Conservation (phyloP, 2,329 filamentous ascomycete species). For the Aspergillus melleus region DNA sequence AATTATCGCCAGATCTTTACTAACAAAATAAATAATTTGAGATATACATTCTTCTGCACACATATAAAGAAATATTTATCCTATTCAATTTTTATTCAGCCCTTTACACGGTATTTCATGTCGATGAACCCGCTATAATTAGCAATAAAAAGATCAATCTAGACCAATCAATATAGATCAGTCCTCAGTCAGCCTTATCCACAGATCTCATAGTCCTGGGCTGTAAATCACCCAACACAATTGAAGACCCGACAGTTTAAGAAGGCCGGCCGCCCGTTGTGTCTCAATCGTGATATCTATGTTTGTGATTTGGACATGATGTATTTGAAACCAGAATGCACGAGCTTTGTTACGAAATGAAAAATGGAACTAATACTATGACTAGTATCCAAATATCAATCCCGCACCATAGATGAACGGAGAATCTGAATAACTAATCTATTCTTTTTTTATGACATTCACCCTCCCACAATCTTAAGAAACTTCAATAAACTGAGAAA, state of each 20-base stretch:
- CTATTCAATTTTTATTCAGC: constrained; percentile 4
- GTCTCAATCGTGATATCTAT: too few relatives aligned
- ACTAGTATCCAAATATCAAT: too few relatives aligned
- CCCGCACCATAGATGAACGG: too few relatives aligned
- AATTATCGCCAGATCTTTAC: neutral
- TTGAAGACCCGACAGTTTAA: neutral
- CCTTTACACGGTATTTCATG: constrained; percentile 4
- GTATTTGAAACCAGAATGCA: too few relatives aligned
- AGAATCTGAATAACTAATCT: too few relatives aligned
- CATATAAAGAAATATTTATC: constrained; percentile 7
- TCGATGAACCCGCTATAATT: constrained; percentile 4
- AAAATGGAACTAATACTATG: too few relatives aligned
- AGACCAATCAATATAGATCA: neutral
- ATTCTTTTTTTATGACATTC: too few relatives aligned
- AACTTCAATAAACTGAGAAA: too few relatives aligned
- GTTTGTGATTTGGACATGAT: too few relatives aligned
- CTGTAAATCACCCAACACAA: neutral
- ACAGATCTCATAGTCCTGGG: neutral
- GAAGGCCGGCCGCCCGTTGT: too few relatives aligned
- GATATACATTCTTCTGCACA: constrained; percentile 6
- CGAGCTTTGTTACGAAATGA: too few relatives aligned
- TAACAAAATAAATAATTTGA: constrained; percentile 6
- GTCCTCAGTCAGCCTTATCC: neutral
- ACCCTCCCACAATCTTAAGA: too few relatives aligned
- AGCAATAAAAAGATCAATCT: neutral